Evolutionary conservation across 2,329 filamentous ascomycete species (phyloP), one percentile per base, ranked within the genome.

Genomic region (Alternaria sp.): DNA sequence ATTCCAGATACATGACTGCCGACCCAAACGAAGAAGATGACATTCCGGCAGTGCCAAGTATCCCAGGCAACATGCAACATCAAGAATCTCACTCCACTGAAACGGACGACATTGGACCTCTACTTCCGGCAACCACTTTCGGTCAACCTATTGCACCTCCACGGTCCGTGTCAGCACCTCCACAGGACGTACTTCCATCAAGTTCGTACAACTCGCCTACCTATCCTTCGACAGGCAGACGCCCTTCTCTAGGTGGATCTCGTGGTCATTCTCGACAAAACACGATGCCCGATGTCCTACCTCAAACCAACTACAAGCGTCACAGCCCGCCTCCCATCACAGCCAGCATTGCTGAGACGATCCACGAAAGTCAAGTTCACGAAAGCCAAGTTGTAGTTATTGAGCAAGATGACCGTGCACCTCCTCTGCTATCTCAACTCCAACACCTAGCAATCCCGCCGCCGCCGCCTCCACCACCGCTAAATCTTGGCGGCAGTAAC

Each of bases 1-100:
- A 96, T 73, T 85, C 86, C 1, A 87, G 91, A 41, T 88, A 94
- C 66, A 84, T 84, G 74, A 85, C 86, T 65, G 78, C 82, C 2
- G 84, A 88, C 57, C 80, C 83, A 40, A 80, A 79, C 45, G 79
- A 82, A 42, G 76, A 80, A 33, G 80, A 84, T 14, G 74, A 77
- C 31, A 80, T 82, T 24, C 85, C 85, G 24, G 81, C 82, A n/a
- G 80, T 86, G 10, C 82, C 85, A 29, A 80, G 83, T 56, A 81
- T 87, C 29, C 87, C 88, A 0, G 82, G 84, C n/a, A 78, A 75
- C 40, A 66, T 77, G 23, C 73, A 72, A 23, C 11, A 31, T 44
- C 75, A 76, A 26, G 62, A 73, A 40, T 46, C 60, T 10, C 56
- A 67, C 48, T 55, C 62, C 31, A 54, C 49, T 24, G 62, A 78